A percentile compares a stretch with the other conserved stretches of the same genome.
phyloP scores from a whole-genome alignment of 129 eudicot genomes.

The Daucus carota region DH1_v3.0 NC_030382.2:55803501-55804000 shows the following conservation, averaged over 20 bases:
- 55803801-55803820: not conserved
- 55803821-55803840: not conserved
- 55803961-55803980: not conserved
- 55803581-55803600: slow-evolving; percentile 68
- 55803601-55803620: slow-evolving; percentile 78
- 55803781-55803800: not conserved
- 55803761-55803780: not conserved
- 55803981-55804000: not conserved
- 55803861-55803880: not conserved
- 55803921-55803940: not conserved
- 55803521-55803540: slow-evolving; percentile 33
- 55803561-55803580: slow-evolving; percentile 71
- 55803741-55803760: slow-evolving; percentile 43
- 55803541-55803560: slow-evolving; percentile 51
- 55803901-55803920: not conserved
- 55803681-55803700: slow-evolving; percentile 33
- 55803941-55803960: not conserved
- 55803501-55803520: slow-evolving; percentile 34
- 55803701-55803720: slow-evolving; percentile 74
- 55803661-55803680: slow-evolving; percentile 37
- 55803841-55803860: not conserved
- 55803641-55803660: slow-evolving; percentile 38
- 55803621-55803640: slow-evolving; percentile 39
- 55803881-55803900: not conserved
- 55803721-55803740: slow-evolving; percentile 55